Evolutionary conservation across 805 yeast genomes (phyloP), one percentile per base, ranked within the genome.

Genomic region (Saturnispora halmiae): DNA sequence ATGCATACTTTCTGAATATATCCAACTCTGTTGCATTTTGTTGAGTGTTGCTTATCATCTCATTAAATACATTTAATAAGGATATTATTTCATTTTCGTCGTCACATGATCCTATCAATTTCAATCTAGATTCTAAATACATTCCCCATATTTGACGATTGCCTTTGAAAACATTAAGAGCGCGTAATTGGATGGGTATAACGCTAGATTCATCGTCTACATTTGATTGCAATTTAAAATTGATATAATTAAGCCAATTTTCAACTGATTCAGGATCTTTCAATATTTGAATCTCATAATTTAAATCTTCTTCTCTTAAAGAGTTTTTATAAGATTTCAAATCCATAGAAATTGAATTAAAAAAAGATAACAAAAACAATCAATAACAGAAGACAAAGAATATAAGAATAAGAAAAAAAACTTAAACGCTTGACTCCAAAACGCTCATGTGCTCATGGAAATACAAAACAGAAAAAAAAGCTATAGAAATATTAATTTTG

Each of bases 181-280:
- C 20, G 7, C 36, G 25, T 13, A 25, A 33, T 13, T 15, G 22
- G 14, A 26, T 14, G 9, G 6, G 16, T 18, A 19, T 25, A 24
- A 15, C 29, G 13, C 20, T 24, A 22, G 31, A 3, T 19, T 21
- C 61, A 56, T 49, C 53, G 7, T 42, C 19, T 58, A 51, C 60
- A 40, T 27, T 42, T 34, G 2, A 40, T 46, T 8, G 37, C 24
- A 16, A 34, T 53, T 69, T 69, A 43, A 51, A 53, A 4, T 59
- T 51, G 34, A 66, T 51, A 51, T 75, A 77, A 2, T 60, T 54
- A 32, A 61, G 43, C 83, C 83, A 78, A 1, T 53, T 40, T 3
- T 58, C 52, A n/a, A 59, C 38, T 34, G 64, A 51, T 22, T 50
- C 30, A 0, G 68, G 66, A 21, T 62, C 54, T 44, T 60, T 60